Conservation (phyloP, 305 asterid genomes). For the Nicotiana rustica region DNA sequence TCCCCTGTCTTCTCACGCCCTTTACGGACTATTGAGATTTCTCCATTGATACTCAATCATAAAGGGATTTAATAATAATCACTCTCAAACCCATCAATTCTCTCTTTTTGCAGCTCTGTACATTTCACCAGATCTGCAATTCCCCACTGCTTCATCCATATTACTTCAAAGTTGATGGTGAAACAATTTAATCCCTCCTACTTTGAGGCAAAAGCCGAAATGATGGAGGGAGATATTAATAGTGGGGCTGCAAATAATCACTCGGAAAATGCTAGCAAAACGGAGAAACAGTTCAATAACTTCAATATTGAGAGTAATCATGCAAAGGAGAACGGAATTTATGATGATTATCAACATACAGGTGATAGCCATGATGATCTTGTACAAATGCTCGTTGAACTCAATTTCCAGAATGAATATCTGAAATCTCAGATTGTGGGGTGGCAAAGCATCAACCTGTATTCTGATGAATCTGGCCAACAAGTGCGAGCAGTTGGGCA, state of each 20-base stretch:
- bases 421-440: constrained; percentile 80
- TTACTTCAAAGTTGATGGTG: constrained; percentile 34
- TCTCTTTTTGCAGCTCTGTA: neutral
- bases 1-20: neutral
- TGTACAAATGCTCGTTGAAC: constrained; percentile 77
- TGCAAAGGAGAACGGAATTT: constrained; percentile 54
- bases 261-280: constrained; percentile 42
- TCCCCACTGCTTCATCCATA: constrained; percentile 33
- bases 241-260: constrained; percentile 38
- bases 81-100: neutral
- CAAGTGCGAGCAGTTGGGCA: constrained; percentile 43
- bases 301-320: constrained; percentile 46
- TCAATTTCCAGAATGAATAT: constrained; percentile 83
- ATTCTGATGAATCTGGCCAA: constrained; percentile 45
- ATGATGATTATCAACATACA: constrained; percentile 40
- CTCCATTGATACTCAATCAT: constrained; percentile 18
- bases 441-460: constrained; percentile 50
- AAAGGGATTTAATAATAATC: neutral
- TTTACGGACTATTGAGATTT: constrained; percentile 2
- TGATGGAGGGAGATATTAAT: constrained; percentile 41
- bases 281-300: constrained; percentile 50
- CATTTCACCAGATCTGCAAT: constrained; percentile 26
- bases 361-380: constrained; percentile 61
- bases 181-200: constrained; percentile 33
- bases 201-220: constrained; percentile 31